phyloP scores from a whole-genome alignment of 768 basidiomycete genomes.

The Tubosaeta sp. region DNA sequence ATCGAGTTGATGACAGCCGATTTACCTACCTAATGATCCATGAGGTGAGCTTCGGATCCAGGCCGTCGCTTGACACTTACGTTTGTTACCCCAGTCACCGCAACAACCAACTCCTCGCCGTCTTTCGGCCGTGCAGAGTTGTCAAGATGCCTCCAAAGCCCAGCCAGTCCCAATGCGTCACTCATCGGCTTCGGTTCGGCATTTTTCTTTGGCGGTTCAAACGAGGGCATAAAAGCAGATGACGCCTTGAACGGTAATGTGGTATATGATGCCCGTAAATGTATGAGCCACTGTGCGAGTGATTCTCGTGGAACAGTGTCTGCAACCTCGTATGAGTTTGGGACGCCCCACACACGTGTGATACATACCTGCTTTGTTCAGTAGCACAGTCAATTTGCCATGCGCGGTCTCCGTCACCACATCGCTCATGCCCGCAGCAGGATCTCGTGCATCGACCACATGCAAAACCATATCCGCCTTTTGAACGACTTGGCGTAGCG shows the following conservation, averaged over 20 bases:
- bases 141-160: constrained; percentile 46
- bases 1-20: constrained; percentile 83
- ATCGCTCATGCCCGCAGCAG: constrained; percentile 71
- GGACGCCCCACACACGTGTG: background rate
- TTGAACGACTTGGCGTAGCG: constrained; percentile 50
- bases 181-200: constrained; percentile 37
- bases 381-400: constrained; percentile 56
- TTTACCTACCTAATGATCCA: constrained; percentile 64
- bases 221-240: constrained; percentile 54
- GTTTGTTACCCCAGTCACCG: constrained; percentile 81
- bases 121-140: constrained; percentile 45
- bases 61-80: constrained; percentile 39
- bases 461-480: constrained; percentile 75
- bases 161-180: constrained; percentile 61
- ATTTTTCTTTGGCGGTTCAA: constrained; percentile 38
- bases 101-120: constrained; percentile 54
- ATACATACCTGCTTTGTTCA: constrained; percentile 83
- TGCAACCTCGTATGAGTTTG: constrained; percentile 26
- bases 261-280: constrained; percentile 56
- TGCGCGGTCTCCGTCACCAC: constrained; percentile 38
- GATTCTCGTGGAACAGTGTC: constrained; percentile 80
- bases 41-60: background rate
- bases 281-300: constrained; percentile 60
- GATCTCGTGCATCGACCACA: constrained; percentile 84
- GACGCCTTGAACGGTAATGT: constrained; percentile 73